Conservation (phyloP, 2,329 filamentous ascomycete genomes). For the Spiromastix sp. region DNA sequence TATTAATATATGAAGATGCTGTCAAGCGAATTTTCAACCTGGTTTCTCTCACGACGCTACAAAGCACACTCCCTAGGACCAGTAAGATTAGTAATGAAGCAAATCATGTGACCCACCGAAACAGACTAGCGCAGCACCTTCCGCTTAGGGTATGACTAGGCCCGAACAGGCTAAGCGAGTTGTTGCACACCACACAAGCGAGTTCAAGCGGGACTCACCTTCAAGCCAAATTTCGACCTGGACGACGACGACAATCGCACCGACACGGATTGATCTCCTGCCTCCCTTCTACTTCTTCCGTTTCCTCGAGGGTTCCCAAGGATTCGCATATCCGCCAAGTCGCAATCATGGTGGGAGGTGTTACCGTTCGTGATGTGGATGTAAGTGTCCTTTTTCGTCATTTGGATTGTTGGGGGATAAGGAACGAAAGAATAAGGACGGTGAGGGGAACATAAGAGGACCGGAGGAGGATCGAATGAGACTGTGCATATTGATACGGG, state of each 20-base stretch:
- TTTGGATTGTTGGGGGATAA: background rate
- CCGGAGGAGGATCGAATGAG: no score
- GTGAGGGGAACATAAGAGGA: no score
- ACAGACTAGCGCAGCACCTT: no score
- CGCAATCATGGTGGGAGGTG: constrained; percentile 57
- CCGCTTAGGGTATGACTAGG: constrained; percentile 29
- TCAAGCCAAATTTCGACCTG: constrained; percentile 11
- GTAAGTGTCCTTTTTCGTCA: constrained; percentile 28
- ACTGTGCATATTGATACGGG: no score
- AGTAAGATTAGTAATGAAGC: no score
- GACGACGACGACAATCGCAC: constrained; percentile 12
- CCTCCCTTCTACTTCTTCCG: constrained; percentile 13
- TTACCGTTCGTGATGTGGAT: constrained; percentile 58
- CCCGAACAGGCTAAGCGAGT: constrained; percentile 32
- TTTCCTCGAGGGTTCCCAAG: constrained; percentile 27
- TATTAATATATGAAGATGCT: no score
- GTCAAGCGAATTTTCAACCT: no score
- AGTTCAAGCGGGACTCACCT: no score
- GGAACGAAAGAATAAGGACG: no score
- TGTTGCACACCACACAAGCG: constrained; percentile 24
- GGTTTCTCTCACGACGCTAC: no score
- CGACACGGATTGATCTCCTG: constrained; percentile 9
- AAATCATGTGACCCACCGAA: no score
- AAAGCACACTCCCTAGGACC: no score
- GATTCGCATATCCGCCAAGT: constrained; percentile 22